Evolutionary conservation across 805 yeast genomes (phyloP), one percentile per base, ranked within the genome.

Genomic region (Yamadazyma ubonensis): DNA sequence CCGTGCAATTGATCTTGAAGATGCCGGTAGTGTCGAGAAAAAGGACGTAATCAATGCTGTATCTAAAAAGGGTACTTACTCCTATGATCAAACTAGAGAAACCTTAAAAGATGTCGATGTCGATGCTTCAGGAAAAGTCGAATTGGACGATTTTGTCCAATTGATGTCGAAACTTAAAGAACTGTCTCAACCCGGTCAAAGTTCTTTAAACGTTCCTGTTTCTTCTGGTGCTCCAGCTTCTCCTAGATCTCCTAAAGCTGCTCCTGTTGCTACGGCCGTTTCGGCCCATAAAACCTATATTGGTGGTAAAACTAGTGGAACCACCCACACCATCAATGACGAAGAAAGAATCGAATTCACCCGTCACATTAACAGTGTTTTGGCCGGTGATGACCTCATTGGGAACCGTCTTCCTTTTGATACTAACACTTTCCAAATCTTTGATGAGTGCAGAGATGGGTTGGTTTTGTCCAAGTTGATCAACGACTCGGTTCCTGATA

Each of bases 401-500:
- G 97, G 96, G 18, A 69, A 74, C 44, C 72, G 96, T 51, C 67
- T 93, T 48, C 99, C 99, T 11, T 81, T 93, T 55, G 95, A 96
- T 51, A 80, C 95, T 7, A 96, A 93, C 47, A 83, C 88, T 38
- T 93, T 93, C 71, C 98, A 93, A 69, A 75, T 93, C 43, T 93
- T 93, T 57, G 99, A 93, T 63, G 98, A 93, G 65, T 88, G 96
- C 67, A 79, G 88, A 50, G 99, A 93, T 63, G 98, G 99, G 50
- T 72, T 93, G 54, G 89, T 93, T 19, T 71, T 93, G 42, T 89
- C 98, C 15, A 86, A 88, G 63, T 81, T 93, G 59, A 89, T 93
- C 62, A 93, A 93, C 61, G 99, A 93, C 66, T 88, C 97, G 22
- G 99, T 93, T 23, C 96, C 98, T 6, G 96, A 93, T 65, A 93